Conservation (phyloP, 352 stramenopile species). For the Paralagenidium karlingii region DNA sequence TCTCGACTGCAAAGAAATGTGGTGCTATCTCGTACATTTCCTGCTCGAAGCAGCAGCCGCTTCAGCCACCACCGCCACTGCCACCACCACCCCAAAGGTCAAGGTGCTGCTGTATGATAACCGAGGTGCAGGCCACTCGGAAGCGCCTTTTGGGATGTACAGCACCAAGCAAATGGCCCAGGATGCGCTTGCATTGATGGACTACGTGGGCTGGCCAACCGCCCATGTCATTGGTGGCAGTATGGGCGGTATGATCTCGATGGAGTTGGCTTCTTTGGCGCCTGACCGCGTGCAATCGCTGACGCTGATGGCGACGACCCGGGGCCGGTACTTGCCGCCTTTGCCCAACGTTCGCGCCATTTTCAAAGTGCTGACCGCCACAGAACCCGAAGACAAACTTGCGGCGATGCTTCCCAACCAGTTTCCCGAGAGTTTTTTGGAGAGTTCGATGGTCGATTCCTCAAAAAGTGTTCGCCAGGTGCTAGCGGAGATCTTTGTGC, state of each 20-base stretch:
- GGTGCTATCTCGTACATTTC: no score
- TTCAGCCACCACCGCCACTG: no score
- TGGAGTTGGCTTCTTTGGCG: constrained; percentile 29
- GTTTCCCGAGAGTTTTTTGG: constrained; percentile 30
- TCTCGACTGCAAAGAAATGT: no score
- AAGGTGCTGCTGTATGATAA: constrained; percentile 47
- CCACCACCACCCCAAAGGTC: no score
- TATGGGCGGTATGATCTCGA: constrained; percentile 63
- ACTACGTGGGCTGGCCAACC: constrained; percentile 26
- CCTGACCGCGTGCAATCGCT: constrained; percentile 40
- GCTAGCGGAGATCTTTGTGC: no score
- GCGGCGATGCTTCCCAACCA: constrained; percentile 32
- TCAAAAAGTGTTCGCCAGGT: constrained; percentile 21
- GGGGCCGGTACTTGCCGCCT: constrained; percentile 24
- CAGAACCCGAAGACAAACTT: no score
- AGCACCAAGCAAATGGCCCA: constrained; percentile 42
- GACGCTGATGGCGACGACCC: constrained; percentile 42
- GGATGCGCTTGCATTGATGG: constrained; percentile 36
- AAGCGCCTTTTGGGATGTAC: constrained; percentile 37
- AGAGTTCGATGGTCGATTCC: constrained; percentile 14
- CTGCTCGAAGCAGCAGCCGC: no score
- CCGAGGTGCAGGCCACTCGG: constrained; percentile 27
- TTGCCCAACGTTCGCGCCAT: no score
- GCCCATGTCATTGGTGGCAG: constrained; percentile 35
- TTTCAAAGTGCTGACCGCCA: no score